Conservation (phyloP, 768 basidiomycete genomes). For the Tulasnella sp. region DNA sequence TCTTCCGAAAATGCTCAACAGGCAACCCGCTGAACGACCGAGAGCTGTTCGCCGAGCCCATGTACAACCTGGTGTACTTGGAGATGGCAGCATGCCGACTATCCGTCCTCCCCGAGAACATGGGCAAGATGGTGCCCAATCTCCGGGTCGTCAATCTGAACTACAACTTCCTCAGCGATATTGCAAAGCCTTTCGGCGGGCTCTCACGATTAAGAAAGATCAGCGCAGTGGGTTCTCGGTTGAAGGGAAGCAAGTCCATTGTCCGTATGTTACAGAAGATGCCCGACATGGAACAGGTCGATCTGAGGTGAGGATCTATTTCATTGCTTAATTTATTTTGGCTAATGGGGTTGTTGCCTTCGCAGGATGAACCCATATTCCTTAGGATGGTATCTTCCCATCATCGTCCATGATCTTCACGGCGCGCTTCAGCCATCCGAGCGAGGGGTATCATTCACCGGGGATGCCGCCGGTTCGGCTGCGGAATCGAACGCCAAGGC, state of each 20-base stretch:
- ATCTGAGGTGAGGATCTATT: conserved; percentile 64
- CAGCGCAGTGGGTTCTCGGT: conserved; percentile 70
- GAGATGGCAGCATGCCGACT: conserved; percentile 86
- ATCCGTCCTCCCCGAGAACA: conserved; percentile 57
- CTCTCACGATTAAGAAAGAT: conserved; percentile 72
- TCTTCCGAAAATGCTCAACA: conserved; percentile 32
- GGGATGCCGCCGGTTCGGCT: conserved; percentile 23
- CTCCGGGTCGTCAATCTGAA: conserved; percentile 88
- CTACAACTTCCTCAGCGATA: conserved; percentile 77
- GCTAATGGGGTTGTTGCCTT: neutral
- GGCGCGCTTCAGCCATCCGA: conserved; percentile 61
- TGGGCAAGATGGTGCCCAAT: conserved; percentile 67
- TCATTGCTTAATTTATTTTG: conserved; percentile 2
- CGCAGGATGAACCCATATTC: conserved; percentile 92
- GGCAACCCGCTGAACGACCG: conserved; percentile 59
- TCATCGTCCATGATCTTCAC: conserved; percentile 62
- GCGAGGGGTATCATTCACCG: conserved; percentile 12
- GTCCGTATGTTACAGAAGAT: conserved; percentile 64
- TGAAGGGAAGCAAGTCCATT: conserved; percentile 66
- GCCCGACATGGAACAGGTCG: conserved; percentile 77
- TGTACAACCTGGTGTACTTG: conserved; percentile 86
- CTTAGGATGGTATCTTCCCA: conserved; percentile 88
- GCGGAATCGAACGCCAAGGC: neutral
- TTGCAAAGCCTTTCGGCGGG: conserved; percentile 58
- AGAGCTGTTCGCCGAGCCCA: conserved; percentile 48